Base-by-base conservation (phyloP, 1,284 basidiomycete genomes). In the Cutaneotrichosporon cutaneum region DNA sequence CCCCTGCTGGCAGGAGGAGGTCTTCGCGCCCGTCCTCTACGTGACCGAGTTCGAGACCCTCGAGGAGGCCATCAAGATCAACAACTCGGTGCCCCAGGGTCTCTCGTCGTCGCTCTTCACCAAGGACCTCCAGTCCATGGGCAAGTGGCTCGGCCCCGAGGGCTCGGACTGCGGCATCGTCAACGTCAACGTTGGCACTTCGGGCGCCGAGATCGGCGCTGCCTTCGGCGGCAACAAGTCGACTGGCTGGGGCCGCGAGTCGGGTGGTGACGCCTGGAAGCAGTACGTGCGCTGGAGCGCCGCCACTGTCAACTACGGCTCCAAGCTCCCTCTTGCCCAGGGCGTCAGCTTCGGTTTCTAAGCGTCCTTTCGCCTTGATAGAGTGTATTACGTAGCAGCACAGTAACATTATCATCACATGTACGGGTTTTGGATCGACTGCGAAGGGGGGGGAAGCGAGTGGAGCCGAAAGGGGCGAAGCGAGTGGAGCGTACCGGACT, bases 221-320 rank as follows among this genome's bases (percentile, higher is more conserved):
- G 90, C 89, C 0, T 96, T 96, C 73, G 93, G 93, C 56, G 94
- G 94, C 48, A 95, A 95, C 83, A 94, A 94, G 86, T 88, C 65
- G 42, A 82, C 81, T 2, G 82, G 82, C 62, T 93, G 92, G 92
- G 94, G 94, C n/a, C 86, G 94, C 60, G 94, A 97, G 81, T 93
- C 90, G 16, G 94, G 94, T 36, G 94, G 94, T 52, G 94, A 97
- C 78, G 90, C 94, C 26, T 97, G 94, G 94, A 94, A 94, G 79
- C 91, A 95, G 61, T 78, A 78, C 58, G 75, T 77, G 36, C 61
- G 76, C 53, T 78, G 76, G 76, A 72, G 70, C 47, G 68, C 74
- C 75, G 93, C 90, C 76, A 97, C 94, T 8, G 83, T 98, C 77
- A 98, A 97, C 81, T 97, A 91, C 81, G 92, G 90, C 33, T 85